These are phyloP conservation scores for Alternaria gansuensis DNA, from an alignment of 2,329 filamentous ascomycete genomes.

Conservation along the genomic window DNA sequence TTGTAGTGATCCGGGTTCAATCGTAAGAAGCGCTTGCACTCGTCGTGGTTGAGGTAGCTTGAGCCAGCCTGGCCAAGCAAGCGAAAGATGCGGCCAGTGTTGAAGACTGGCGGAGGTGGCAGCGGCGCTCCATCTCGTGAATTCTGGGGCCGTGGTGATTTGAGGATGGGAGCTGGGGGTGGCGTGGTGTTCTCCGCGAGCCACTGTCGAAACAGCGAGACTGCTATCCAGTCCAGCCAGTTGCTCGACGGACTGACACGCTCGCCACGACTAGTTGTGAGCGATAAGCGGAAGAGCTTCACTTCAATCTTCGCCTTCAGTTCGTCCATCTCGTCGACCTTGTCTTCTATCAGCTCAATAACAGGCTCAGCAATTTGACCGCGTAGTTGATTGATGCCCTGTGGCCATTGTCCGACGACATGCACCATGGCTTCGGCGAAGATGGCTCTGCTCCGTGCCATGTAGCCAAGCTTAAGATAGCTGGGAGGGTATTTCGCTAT, in stretches of 20 bases:
- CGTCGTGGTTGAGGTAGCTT: constrained; percentile 81
- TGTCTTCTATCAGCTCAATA: constrained; percentile 91
- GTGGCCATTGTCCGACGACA: constrained; percentile 93
- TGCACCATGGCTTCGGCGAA: constrained; percentile 86
- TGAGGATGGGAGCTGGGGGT: constrained; percentile 64
- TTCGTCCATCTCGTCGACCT: constrained; percentile 90
- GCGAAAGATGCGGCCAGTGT: constrained; percentile 78
- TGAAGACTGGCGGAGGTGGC: constrained; percentile 59
- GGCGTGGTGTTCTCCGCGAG: constrained; percentile 88
- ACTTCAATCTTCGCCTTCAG: constrained; percentile 80
- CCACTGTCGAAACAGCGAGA: constrained; percentile 91
- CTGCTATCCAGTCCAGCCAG: constrained; percentile 88
- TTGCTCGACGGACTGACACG: constrained; percentile 79
- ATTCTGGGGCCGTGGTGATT: constrained; percentile 53
- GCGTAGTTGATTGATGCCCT: constrained; percentile 78
- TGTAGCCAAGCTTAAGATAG: constrained; percentile 88
- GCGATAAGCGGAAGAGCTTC: constrained; percentile 79
- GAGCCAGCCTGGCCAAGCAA: constrained; percentile 72
- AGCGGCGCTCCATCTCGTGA: constrained; percentile 32
- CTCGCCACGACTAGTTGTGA: constrained; percentile 82
- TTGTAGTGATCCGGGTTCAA: constrained; percentile 82
- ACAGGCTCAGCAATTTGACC: constrained; percentile 75
- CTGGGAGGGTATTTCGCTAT: constrained; percentile 95
- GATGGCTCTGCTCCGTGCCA: constrained; percentile 80
- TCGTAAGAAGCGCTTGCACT: constrained; percentile 90